Evolutionary conservation across 73 alveolate genomes (phyloP), one percentile per base, ranked within the genome.

Genomic region (Paramecium sonneborni): DNA sequence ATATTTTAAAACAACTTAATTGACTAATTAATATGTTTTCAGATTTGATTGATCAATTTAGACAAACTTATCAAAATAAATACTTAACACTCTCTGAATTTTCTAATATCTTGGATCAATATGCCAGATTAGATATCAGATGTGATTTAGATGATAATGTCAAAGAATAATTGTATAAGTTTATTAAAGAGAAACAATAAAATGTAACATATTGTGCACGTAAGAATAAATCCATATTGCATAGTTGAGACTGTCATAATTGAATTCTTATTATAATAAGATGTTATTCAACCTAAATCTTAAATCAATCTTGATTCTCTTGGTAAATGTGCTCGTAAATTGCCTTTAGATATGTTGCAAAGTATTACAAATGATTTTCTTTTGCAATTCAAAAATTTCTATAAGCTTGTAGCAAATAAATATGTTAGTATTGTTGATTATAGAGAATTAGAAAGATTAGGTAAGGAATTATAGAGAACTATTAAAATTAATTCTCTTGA

Each of bases 321-420:
- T 5, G 90, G 90, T 1, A 41, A 41, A 79, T 79, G 32, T 43
- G 90, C 90, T 20, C 8, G 55, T 1, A 46, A 37, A 34, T 18
- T 79, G 4, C 90, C 90, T 39, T 44, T 30, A 18, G 74, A 44
- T 46, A 79, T 79, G 90, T 34, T 79, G 11, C 5, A 43, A 24
- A 41, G 26, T 21, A 24, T 79, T 15, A 79, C 70, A 9, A 41
- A 24, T 39, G 90, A 79, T 21, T 79, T 79, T 43, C 37, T 79
- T 10, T 5, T 37, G 32, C 90, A 79, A 79, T 79, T 79, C 35
- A 79, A 32, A 24, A 79, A 79, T 43, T 44, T 79, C 44, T 79
- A 41, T 46, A 79, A 79, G 34, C 56, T 79, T 11, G 20, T 39
- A 20, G 20, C 32, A 3, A 79, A 79, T 79, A 79, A 44, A 41